phyloP scores from a whole-genome alignment of 805 yeast species.

The Suhomyces pyralidae region DNA sequence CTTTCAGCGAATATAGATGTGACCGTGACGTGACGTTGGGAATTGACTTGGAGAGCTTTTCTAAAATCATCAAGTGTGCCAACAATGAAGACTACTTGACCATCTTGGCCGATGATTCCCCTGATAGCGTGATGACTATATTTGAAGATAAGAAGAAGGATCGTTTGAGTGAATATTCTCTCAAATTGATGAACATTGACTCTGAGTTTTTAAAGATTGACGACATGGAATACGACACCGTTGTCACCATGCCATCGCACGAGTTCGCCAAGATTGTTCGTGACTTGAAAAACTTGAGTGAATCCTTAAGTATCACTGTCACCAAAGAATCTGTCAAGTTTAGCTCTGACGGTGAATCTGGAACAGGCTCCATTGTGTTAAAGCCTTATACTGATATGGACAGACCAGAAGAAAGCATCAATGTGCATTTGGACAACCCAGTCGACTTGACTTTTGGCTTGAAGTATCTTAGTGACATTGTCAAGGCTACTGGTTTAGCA shows the following conservation, averaged over 20 bases:
- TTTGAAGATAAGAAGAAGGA: constrained; percentile 92
- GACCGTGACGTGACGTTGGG: constrained; percentile 92
- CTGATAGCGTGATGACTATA: constrained; percentile 69
- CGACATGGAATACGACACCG: constrained; percentile 86
- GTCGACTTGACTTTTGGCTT: constrained; percentile 89
- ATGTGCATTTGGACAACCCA: constrained; percentile 78
- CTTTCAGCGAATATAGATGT: constrained; percentile 90
- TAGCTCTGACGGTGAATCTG: constrained; percentile 87
- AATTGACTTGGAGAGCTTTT: constrained; percentile 79
- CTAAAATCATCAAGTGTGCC: constrained; percentile 89
- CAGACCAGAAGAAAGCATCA: constrained; percentile 69
- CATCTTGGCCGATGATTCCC: constrained; percentile 78
- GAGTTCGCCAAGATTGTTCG: constrained; percentile 89
- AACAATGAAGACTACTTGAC: constrained; percentile 85
- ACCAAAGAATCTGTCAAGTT: constrained; percentile 92
- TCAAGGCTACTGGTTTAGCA: constrained; percentile 83
- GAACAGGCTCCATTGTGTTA: constrained; percentile 79
- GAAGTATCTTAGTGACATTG: constrained; percentile 85
- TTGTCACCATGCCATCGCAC: constrained; percentile 78
- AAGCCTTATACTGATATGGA: constrained; percentile 84
- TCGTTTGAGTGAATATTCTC: constrained; percentile 84
- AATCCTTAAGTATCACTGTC: constrained; percentile 79
- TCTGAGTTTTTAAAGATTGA: constrained; percentile 92
- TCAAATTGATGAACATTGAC: constrained; percentile 94
- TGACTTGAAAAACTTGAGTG: constrained; percentile 83